Percentiles rank a stretch among this genome's conserved stretches.
Conservation (phyloP, 768 basidiomycete species). For the Scleroderma citrinum region DNA sequence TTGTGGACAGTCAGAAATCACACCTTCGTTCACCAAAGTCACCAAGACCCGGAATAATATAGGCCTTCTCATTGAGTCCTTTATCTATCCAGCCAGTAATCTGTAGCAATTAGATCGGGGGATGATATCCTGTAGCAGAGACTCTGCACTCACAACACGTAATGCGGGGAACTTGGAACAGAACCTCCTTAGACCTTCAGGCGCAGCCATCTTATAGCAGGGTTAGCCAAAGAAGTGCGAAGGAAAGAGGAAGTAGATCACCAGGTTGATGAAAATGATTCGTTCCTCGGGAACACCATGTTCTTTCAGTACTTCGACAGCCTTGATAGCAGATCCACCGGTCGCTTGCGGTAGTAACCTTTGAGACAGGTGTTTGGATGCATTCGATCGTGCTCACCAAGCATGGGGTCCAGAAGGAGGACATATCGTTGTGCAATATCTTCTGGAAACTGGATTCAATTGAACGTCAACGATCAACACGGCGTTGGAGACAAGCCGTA, state of each 20-base stretch:
- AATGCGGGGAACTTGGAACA: slow-evolving; percentile 68
- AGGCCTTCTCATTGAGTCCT: slow-evolving; percentile 85
- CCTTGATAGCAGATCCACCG: slow-evolving; percentile 96
- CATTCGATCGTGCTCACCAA: slow-evolving; percentile 48
- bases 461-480: neutral
- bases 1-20: neutral
- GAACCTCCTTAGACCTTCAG: slow-evolving; percentile 83
- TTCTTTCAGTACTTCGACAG: slow-evolving; percentile 88
- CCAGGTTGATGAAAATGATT: slow-evolving; percentile 92
- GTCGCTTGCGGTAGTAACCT: slow-evolving; percentile 49
- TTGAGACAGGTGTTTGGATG: neutral
- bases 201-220: slow-evolving; percentile 66
- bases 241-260: slow-evolving; percentile 22
- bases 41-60: slow-evolving; percentile 92
- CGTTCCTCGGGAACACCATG: slow-evolving; percentile 92
- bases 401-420: slow-evolving; percentile 95
- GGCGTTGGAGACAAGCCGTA: neutral
- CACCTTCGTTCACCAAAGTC: slow-evolving; percentile 92
- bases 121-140: neutral
- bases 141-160: slow-evolving; percentile 56
- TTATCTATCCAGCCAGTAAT: slow-evolving; percentile 96
- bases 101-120: slow-evolving; percentile 31
- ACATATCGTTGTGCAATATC: slow-evolving; percentile 91
- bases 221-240: neutral
- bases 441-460: slow-evolving; percentile 67